Base-by-base conservation (phyloP, 2,329 filamentous ascomycete genomes). In the Arachnomyces sp. region DNA sequence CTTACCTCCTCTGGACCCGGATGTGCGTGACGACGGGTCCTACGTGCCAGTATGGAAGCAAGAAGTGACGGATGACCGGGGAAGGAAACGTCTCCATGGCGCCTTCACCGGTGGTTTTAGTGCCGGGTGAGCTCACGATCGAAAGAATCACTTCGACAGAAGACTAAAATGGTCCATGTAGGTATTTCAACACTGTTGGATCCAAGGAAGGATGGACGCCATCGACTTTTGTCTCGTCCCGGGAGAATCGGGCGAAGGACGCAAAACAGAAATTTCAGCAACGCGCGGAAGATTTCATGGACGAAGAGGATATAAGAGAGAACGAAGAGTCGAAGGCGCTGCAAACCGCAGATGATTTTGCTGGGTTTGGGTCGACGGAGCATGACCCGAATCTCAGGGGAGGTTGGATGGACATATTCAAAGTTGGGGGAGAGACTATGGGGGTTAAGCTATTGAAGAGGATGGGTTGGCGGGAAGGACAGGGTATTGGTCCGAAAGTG, bases 191-290 rank as follows among this genome's bases (percentile, higher is more conserved):
- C 61, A 95, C 89, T 4, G 92, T 96, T 51, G 92, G 92, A 39
- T 95, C 90, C 42, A 96, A 96, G 64, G 90, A 98, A 72, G 92
- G 92, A 68, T 98, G 90, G 90, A 82, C 86, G 1, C 92, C 92
- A 2, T 81, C 86, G 15, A 84, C 86, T 0, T 98, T 96, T 61
- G 82, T 94, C 7, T 96, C 90, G 5, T 95, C 89, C 38, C 84
- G 92, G 16, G 69, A 77, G 30, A 86, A 86, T 54, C 84, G 88
- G 41, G 79, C 75, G 48, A 86, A 85, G 56, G 77, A 84, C 67
- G 72, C 70, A n/a, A 72, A 76, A 40, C 53, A 59, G 36, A 38
- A 48, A 46, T 51, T 65, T 2, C 50, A 52, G 47, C 80, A 84
- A 56, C 78, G 81, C 35, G 77, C 80, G 1, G 88, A 96, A 61